Evolutionary conservation across 202 grass and related monocot genomes (phyloP).

Genomic region (Alloteropsis angusta): DNA sequence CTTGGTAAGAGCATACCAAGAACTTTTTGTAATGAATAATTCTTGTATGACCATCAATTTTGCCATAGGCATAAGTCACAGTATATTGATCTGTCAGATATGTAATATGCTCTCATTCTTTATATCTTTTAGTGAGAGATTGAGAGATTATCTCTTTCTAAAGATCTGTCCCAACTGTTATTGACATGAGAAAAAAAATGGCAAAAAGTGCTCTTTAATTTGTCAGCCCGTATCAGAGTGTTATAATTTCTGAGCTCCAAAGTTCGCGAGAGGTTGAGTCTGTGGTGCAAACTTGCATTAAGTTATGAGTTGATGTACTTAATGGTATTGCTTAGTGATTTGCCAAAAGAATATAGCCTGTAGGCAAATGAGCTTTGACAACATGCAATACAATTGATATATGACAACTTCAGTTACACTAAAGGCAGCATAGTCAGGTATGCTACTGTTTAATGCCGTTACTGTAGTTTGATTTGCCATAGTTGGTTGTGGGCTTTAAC

Average conservation of each 20-base stretch:
- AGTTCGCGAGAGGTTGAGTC: neutral
- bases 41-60: conserved; percentile 29
- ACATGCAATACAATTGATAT: neutral
- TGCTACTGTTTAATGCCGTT: conserved; percentile 7
- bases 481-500: neutral
- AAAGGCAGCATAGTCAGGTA: neutral
- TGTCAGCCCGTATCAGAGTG: neutral
- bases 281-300: neutral
- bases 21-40: conserved; percentile 39
- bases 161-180: conserved; percentile 11
- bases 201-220: neutral
- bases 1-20: conserved; percentile 39
- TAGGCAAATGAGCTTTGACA: conserved; percentile 2
- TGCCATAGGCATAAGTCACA: conserved; percentile 24
- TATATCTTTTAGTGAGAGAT: conserved; percentile 18
- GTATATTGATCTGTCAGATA: conserved; percentile 34
- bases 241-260: neutral
- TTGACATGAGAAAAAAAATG: neutral
- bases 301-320: neutral
- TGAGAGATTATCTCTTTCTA: conserved; percentile 11
- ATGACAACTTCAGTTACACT: neutral
- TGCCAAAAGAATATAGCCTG: neutral
- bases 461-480: neutral
- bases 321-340: neutral
- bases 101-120: conserved; percentile 41